Evolutionary conservation across 768 basidiomycete species (phyloP), one percentile per base, ranked within the genome.

Genomic region (Macrolepiota dolichaula): DNA sequence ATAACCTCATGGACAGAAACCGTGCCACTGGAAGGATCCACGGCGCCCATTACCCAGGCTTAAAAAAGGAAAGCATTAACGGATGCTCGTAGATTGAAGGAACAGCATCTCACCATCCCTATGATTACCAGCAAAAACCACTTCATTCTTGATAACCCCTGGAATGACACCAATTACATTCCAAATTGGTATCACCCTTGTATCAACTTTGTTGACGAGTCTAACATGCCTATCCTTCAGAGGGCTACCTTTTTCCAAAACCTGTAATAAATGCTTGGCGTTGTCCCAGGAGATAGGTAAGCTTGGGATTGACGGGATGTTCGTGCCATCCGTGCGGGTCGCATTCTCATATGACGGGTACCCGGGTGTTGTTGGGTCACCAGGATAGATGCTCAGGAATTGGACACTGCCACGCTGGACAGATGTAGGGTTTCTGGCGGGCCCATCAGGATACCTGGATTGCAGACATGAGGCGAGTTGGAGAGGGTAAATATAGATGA

Each of bases 251-350:
- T 44, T 55, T 7, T 58, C 60, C 22, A 70, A 44, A 4, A 67
- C 67, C 52, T 61, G 68, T 37, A 94, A 76, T 2, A 94, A 74
- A 7, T 81, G 75, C 62, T 84, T 71, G 0, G 92, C 95, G 70
- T 94, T 96, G 42, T 79, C 74, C 88, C 91, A 96, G 1, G 90
- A 92, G 63, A 97, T 86, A 2, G 96, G 96, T n/a, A 98, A 72
- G 67, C 91, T 94, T 0, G 92, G 92, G 62, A 94, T 94, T 9
- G 68, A 69, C 1, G 92, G 91, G 47, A 89, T 81, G 65, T 87
- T 92, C 49, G 72, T 75, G 12, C 79, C 84, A n/a, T 84, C 81
- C 11, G 64, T 75, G 57, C 91, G 81, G 5, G 89, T 88, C 47
- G 84, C 84, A 66, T 95, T 87, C 69, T 88, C 82, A 73, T 98